These are phyloP conservation scores for Pneumocystis jirovecii DNA, from an alignment of 1,139 yeast species.

Conservation along the genomic window DNA sequence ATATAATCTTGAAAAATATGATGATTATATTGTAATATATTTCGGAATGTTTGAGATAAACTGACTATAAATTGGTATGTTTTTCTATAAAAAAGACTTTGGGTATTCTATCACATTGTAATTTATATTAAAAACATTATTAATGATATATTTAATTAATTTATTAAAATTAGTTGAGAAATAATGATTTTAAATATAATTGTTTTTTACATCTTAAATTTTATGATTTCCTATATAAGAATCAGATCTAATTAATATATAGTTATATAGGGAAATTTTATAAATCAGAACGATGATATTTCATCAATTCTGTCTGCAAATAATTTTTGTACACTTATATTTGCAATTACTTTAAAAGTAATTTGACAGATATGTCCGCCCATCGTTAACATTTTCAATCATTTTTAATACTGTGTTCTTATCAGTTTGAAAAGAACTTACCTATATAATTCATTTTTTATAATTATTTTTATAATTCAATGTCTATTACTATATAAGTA, in stretches of 20 bases:
- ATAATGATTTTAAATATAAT: background rate
- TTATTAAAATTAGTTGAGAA: background rate
- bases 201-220: background rate
- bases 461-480: background rate
- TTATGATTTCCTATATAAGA: background rate
- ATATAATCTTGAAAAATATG: background rate
- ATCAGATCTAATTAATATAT: background rate
- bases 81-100: background rate
- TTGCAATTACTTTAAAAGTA: background rate
- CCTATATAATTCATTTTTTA: background rate
- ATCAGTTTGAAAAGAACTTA: background rate
- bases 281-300: background rate
- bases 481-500: background rate
- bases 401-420: background rate
- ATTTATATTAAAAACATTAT: background rate
- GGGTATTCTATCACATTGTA: background rate
- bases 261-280: background rate
- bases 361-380: background rate
- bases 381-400: background rate
- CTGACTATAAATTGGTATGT: background rate
- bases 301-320: background rate
- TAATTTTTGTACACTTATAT: background rate
- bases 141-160: background rate
- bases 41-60: background rate
- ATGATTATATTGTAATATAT: background rate